These are phyloP conservation scores for Effrenium voratum DNA, from an alignment of 73 alveolate genomes.

Conservation along the genomic window DNA sequence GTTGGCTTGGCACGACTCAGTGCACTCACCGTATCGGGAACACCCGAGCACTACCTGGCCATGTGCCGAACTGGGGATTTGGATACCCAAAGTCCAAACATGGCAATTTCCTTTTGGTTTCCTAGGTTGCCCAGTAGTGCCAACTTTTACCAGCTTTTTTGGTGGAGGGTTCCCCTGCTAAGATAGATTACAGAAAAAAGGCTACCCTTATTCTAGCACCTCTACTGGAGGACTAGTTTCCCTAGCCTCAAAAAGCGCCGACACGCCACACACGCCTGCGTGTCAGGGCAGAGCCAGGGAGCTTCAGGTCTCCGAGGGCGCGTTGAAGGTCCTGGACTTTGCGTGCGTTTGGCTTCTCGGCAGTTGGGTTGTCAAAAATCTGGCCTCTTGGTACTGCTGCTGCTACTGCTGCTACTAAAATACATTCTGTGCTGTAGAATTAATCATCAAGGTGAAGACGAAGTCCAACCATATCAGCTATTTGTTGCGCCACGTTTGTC, in stretches of 20 bases:
- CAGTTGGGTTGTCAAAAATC: background rate
- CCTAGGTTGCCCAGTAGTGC: too few species aligned
- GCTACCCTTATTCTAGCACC: too few species aligned
- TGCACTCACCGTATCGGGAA: too few species aligned
- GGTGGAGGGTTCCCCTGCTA: background rate
- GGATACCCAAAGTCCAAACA: too few species aligned
- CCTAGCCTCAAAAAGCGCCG: too few species aligned
- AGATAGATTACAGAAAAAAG: background rate
- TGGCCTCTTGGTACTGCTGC: background rate
- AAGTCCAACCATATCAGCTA: background rate
- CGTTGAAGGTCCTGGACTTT: constrained; percentile 48
- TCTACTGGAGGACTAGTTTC: too few species aligned
- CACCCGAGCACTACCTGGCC: too few species aligned
- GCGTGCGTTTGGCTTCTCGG: constrained; percentile 18
- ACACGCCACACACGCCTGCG: too few species aligned
- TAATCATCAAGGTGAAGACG: background rate
- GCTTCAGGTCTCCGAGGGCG: background rate
- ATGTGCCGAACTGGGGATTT: too few species aligned
- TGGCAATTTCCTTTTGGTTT: too few species aligned
- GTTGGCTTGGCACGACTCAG: too few species aligned
- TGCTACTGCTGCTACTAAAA: background rate
- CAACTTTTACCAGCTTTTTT: too few species aligned
- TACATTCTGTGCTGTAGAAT: background rate
- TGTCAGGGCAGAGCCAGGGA: constrained; percentile 1
- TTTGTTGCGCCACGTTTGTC: background rate